These are phyloP conservation scores for Aspergillus cejpii DNA, from an alignment of 2,329 filamentous ascomycete genomes.

Conservation along the genomic window DNA sequence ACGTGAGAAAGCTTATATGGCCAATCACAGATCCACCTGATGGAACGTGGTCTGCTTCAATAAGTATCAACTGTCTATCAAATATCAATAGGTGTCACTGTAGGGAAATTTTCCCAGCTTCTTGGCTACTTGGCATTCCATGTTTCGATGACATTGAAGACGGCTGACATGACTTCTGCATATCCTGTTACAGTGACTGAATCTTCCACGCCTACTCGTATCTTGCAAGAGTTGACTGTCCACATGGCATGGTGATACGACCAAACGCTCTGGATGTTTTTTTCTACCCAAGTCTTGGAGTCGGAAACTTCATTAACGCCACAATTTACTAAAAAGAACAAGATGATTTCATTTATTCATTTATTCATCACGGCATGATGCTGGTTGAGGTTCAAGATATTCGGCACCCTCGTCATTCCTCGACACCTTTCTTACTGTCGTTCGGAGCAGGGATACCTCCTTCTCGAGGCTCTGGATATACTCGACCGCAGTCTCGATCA, in stretches of 20 bases:
- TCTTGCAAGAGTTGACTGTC: not conserved
- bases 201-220: not conserved
- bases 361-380: too few relatives aligned
- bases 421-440: not conserved
- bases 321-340: not conserved
- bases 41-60: slow-evolving; percentile 5
- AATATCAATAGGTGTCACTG: too few relatives aligned
- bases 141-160: not conserved
- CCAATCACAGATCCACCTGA: slow-evolving; percentile 4
- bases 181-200: not conserved
- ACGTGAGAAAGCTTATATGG: slow-evolving; percentile 1
- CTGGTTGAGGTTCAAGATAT: not conserved
- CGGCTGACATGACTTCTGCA: not conserved
- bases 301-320: not conserved
- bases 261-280: not conserved
- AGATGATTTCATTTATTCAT: too few relatives aligned
- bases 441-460: not conserved
- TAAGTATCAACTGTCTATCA: not conserved
- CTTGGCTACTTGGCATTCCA: not conserved
- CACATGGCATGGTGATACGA: not conserved
- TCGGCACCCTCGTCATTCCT: not conserved
- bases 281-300: not conserved
- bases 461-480: slow-evolving; percentile 11
- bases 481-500: slow-evolving; percentile 12
- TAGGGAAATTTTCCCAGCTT: too few relatives aligned